A percentile compares a stretch with the other conserved stretches of the same genome.
Conservation (phyloP, 495 filamentous ascomycete species). For the Wilcoxina mikolae region DNA sequence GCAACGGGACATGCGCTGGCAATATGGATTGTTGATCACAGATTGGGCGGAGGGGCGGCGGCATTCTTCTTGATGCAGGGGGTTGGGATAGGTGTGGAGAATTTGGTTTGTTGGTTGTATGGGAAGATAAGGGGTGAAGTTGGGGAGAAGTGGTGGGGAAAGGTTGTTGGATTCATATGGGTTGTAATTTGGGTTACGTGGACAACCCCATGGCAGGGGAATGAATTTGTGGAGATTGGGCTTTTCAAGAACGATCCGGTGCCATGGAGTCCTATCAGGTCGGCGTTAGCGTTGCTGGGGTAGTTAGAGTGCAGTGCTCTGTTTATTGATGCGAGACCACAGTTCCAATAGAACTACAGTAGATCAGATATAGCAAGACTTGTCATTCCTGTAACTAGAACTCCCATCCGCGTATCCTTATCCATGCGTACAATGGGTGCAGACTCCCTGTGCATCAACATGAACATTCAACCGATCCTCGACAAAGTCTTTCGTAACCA, state of each 20-base stretch:
- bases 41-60: neutral
- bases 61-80: slow-evolving; percentile 3
- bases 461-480: slow-evolving; percentile 23
- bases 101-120: neutral
- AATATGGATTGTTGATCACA: neutral
- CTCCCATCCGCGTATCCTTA: neutral
- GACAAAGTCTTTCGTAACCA: slow-evolving; percentile 17
- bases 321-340: neutral
- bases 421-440: slow-evolving; percentile 14
- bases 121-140: neutral
- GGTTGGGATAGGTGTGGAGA: slow-evolving; percentile 2
- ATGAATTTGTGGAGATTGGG: neutral
- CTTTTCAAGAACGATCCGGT: neutral
- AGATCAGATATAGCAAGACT: neutral
- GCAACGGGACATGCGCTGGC: neutral
- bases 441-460: slow-evolving; percentile 16
- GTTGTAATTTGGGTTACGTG: neutral
- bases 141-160: neutral
- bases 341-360: neutral
- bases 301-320: neutral
- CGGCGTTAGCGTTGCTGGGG: neutral
- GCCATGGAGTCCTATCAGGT: neutral
- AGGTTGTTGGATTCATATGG: neutral
- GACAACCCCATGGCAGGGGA: neutral
- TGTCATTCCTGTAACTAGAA: neutral